A percentile compares a stretch with the other conserved stretches of the same genome.
Evolutionary conservation across 306 rosid species (phyloP).

Genomic region (Styphnolobium japonicum): DNA sequence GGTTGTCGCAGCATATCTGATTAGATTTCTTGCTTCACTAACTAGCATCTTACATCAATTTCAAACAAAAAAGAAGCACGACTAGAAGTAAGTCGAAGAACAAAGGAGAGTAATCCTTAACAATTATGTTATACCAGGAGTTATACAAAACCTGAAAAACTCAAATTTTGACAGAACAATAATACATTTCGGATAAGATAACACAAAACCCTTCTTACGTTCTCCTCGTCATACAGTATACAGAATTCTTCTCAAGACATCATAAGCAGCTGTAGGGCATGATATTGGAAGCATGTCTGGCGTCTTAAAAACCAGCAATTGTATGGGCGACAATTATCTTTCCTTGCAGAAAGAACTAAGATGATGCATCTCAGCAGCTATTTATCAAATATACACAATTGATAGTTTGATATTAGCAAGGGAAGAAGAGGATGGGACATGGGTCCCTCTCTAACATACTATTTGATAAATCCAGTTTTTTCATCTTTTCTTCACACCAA

Average conservation of each 20-base stretch:
- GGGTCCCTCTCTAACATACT: constrained; percentile 81
- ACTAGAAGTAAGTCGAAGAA: neutral
- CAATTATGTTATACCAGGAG: neutral
- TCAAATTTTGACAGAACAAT: constrained; percentile 10
- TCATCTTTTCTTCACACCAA: constrained; percentile 97
- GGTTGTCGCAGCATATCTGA: no score
- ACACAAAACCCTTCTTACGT: neutral
- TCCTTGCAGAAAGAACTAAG: neutral
- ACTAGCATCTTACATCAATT: no score
- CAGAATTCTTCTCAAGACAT: constrained; percentile 10
- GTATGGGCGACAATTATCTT: neutral
- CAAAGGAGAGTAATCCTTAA: constrained; percentile 9
- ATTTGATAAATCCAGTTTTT: constrained; percentile 61
- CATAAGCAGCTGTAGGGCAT: neutral
- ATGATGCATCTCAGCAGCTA: constrained; percentile 6
- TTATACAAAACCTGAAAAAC: constrained; percentile 17
- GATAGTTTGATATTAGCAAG: constrained; percentile 63
- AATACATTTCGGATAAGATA: constrained; percentile 6
- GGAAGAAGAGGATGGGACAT: constrained; percentile 79
- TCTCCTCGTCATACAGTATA: neutral
- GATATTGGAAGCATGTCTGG: neutral
- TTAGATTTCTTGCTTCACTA: no score
- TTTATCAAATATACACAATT: neutral
- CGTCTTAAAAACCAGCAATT: neutral
- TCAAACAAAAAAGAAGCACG: neutral